phyloP scores from a whole-genome alignment of 805 yeast species.

The Schwanniomyces yamadae region DNA sequence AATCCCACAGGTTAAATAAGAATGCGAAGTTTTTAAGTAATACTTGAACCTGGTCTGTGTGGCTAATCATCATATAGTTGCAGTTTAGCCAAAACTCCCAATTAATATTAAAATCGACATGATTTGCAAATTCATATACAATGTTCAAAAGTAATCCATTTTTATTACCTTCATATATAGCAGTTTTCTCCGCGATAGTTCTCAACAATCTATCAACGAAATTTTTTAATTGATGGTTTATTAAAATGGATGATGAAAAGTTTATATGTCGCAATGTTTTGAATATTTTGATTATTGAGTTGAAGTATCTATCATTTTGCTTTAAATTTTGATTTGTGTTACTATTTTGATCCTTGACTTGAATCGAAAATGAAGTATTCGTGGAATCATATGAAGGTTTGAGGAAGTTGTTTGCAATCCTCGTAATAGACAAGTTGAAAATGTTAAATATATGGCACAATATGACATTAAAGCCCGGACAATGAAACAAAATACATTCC shows the following conservation, averaged over 20 bases:
- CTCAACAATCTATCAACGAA: slow-evolving; percentile 35
- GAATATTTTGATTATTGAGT: slow-evolving; percentile 40
- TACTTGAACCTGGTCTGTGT: slow-evolving; percentile 58
- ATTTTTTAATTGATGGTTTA: slow-evolving; percentile 14
- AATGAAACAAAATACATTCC: slow-evolving; percentile 12
- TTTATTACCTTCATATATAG: slow-evolving; percentile 37
- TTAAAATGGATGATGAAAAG: slow-evolving; percentile 15
- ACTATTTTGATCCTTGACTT: slow-evolving; percentile 2
- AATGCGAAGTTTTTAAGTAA: slow-evolving; percentile 64
- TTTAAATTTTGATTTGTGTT: slow-evolving; percentile 11
- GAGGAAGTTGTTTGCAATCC: slow-evolving; percentile 18
- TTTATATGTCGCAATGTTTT: slow-evolving; percentile 37
- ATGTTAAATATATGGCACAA: slow-evolving; percentile 48
- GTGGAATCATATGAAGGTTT: slow-evolving; percentile 5
- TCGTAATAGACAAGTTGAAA: slow-evolving; percentile 28
- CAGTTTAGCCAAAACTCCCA: slow-evolving; percentile 81
- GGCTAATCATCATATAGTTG: slow-evolving; percentile 52
- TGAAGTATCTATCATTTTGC: slow-evolving; percentile 35
- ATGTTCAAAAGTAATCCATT: slow-evolving; percentile 42
- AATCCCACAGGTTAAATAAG: slow-evolving; percentile 73
- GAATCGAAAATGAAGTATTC: slow-evolving; percentile 2
- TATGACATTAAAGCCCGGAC: slow-evolving; percentile 49
- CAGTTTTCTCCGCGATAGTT: slow-evolving; percentile 32
- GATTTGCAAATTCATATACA: slow-evolving; percentile 38
- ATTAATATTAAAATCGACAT: slow-evolving; percentile 41